A percentile compares a stretch with the other conserved stretches of the same genome.
Evolutionary conservation across 2,329 filamentous ascomycete genomes (phyloP).

Genomic region (Penicillium aurantiogriseum): DNA sequence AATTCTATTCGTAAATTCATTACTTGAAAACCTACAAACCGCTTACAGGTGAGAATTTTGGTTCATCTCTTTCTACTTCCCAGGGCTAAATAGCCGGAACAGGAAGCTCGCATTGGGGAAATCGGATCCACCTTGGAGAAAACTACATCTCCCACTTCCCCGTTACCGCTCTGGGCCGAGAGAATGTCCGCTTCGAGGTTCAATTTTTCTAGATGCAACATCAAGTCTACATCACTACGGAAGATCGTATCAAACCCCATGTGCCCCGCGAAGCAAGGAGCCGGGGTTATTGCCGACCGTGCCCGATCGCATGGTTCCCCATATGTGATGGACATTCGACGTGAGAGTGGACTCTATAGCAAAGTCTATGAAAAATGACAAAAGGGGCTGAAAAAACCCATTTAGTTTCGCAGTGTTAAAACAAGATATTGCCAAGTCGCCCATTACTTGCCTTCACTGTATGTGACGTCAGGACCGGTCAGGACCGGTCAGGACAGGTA

Average conservation of each 20-base stretch:
- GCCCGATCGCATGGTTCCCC: conserved; percentile 19
- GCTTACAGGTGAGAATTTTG: not conserved
- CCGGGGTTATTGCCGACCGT: conserved; percentile 16
- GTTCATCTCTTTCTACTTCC: not conserved
- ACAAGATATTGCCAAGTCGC: conserved; percentile 4
- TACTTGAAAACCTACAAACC: not conserved
- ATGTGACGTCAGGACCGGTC: conserved; percentile 24
- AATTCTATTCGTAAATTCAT: too few relatives aligned
- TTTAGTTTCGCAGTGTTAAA: not conserved
- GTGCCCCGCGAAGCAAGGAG: conserved; percentile 31
- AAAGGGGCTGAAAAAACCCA: not conserved
- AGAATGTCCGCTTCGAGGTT: conserved; percentile 30
- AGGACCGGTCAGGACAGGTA: not conserved
- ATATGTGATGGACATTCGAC: conserved; percentile 1
- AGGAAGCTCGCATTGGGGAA: conserved; percentile 21
- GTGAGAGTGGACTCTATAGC: not conserved
- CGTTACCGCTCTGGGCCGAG: conserved; percentile 24
- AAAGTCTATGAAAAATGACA: not conserved
- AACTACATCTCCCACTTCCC: conserved; percentile 1
- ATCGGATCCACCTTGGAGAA: conserved; percentile 18
- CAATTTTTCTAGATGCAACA: conserved; percentile 13
- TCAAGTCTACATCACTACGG: conserved; percentile 3
- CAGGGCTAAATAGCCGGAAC: conserved; percentile 5
- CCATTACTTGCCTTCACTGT: not conserved
- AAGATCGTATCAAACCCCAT: conserved; percentile 7